Base-by-base conservation (phyloP, 352 stramenopile genomes). In the Phytophthora pseudosyringae region DNA sequence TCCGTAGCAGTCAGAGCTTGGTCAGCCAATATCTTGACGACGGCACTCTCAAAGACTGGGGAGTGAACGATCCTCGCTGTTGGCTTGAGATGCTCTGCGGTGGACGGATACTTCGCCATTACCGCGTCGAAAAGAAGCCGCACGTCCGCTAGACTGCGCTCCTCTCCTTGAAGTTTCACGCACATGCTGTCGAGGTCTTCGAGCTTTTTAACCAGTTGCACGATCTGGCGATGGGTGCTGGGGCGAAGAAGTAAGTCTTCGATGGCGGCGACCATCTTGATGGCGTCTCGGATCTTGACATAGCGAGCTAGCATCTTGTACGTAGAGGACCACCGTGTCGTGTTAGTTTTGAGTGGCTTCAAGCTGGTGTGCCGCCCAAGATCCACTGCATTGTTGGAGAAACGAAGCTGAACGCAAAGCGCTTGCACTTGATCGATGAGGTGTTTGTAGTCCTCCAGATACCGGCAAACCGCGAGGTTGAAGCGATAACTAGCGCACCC, bases 121-220 rank as follows among this genome's bases (percentile, higher is more conserved):
- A 50, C 15, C 5, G 56, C 45, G 21, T 65, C 57, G 18, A 65
- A 65, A 1, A 58, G 38, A 7, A 65, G 28, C 0, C 29, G 29
- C 5, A 52, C 47, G 5, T 65, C 57, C 0, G 16, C 46, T 0
- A 65, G 31, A 32, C 1, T 65, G 7, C 26, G 12, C 0, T 46
- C 38, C 39, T 65, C 43, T 1, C 9, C 10, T 16, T 53, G 43
- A 0, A 55, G 43, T 0, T 52, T 47, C 0, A 48, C 32, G 15
- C 43, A 53, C 0, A 63, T 44, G 13, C 44, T 54, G 43, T 63
- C 43, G 1, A 63, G 31, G 1, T 38, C 43, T 25, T 41, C 4
- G 1, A 54, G 25, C 25, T 54, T 63, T 0, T 26, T 16, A 6
- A 55, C 44, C 2, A 63, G 33, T 3, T 46, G 31, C 10, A 54